These are phyloP conservation scores for Seiridium cupressi DNA, from an alignment of 2,329 filamentous ascomycete genomes.

Conservation along the genomic window DNA sequence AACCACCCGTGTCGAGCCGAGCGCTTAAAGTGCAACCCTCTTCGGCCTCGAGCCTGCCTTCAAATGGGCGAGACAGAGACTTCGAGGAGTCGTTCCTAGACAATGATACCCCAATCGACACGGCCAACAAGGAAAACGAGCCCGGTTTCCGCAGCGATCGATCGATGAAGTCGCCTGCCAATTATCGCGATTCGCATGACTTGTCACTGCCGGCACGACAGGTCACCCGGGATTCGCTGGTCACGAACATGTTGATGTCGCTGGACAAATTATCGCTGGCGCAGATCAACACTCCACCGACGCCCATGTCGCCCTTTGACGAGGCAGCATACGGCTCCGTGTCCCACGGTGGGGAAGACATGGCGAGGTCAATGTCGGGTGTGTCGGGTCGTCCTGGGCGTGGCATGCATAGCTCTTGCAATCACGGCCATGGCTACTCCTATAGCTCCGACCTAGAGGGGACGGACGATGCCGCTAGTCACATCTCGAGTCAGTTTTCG, in stretches of 20 bases:
- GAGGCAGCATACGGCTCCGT: slow-evolving; percentile 30
- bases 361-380: slow-evolving; percentile 25
- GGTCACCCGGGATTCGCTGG: slow-evolving; percentile 83
- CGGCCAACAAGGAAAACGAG: slow-evolving; percentile 25
- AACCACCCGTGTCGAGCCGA: slow-evolving; percentile 30
- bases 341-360: slow-evolving; percentile 18
- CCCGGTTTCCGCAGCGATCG: slow-evolving; percentile 24
- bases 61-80: slow-evolving; percentile 2
- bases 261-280: slow-evolving; percentile 76
- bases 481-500: slow-evolving; percentile 49
- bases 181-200: slow-evolving; percentile 72
- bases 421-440: slow-evolving; percentile 45
- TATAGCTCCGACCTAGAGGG: slow-evolving; percentile 62
- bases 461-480: slow-evolving; percentile 50
- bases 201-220: slow-evolving; percentile 75
- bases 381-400: slow-evolving; percentile 17
- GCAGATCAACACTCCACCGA: slow-evolving; percentile 34
- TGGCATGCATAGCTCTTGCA: slow-evolving; percentile 13
- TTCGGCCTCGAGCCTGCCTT: slow-evolving; percentile 17
- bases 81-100: slow-evolving; percentile 29
- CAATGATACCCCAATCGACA: slow-evolving; percentile 22
- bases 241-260: slow-evolving; percentile 92
- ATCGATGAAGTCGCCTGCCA: slow-evolving; percentile 22
- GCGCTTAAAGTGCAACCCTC: slow-evolving; percentile 24
- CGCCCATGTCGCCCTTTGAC: slow-evolving; percentile 28